These are phyloP conservation scores for Aspergillus quadrilineatus DNA, from an alignment of 2,329 filamentous ascomycete species.

Conservation along the genomic window DNA sequence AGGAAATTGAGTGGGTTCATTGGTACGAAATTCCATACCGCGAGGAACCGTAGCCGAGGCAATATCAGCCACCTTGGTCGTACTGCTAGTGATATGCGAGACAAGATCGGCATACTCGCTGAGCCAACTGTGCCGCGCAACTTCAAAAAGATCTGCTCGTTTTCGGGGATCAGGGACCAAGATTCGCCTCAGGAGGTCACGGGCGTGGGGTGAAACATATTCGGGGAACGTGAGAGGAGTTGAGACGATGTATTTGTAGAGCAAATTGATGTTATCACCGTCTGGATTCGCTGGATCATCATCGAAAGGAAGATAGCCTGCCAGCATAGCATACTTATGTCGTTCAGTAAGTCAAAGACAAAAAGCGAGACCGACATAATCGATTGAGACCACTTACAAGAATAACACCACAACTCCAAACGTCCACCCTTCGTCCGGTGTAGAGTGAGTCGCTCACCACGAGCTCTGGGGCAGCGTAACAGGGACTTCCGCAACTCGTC, in stretches of 20 bases:
- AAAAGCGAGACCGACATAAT: not conserved
- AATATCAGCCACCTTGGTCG: slow-evolving; percentile 81
- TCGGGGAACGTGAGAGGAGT: slow-evolving; percentile 97
- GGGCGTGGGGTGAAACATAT: slow-evolving; percentile 95
- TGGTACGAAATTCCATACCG: slow-evolving; percentile 43
- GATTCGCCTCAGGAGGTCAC: slow-evolving; percentile 88
- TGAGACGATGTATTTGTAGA: slow-evolving; percentile 99
- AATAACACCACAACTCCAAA: slow-evolving; percentile 99
- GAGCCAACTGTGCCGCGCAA: slow-evolving; percentile 95
- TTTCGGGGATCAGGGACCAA: slow-evolving; percentile 93
- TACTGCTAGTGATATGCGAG: slow-evolving; percentile 93
- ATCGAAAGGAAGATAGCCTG: slow-evolving; percentile 95
- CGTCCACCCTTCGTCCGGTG: slow-evolving; percentile 95
- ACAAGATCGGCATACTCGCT: slow-evolving; percentile 97
- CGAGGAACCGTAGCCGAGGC: slow-evolving; percentile 70
- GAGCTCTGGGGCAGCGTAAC: slow-evolving; percentile 93
- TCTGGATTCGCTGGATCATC: slow-evolving; percentile 98
- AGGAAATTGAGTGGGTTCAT: not conserved
- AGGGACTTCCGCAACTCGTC: slow-evolving; percentile 96
- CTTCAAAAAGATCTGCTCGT: slow-evolving; percentile 93
- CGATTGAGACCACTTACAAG: slow-evolving; percentile 63
- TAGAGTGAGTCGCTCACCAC: slow-evolving; percentile 97
- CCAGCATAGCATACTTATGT: slow-evolving; percentile 93
- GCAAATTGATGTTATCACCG: slow-evolving; percentile 96
- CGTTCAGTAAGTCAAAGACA: not conserved